These are phyloP conservation scores for Licmophora abbreviata DNA, from an alignment of 108 stramenopile species.

Conservation along the genomic window DNA sequence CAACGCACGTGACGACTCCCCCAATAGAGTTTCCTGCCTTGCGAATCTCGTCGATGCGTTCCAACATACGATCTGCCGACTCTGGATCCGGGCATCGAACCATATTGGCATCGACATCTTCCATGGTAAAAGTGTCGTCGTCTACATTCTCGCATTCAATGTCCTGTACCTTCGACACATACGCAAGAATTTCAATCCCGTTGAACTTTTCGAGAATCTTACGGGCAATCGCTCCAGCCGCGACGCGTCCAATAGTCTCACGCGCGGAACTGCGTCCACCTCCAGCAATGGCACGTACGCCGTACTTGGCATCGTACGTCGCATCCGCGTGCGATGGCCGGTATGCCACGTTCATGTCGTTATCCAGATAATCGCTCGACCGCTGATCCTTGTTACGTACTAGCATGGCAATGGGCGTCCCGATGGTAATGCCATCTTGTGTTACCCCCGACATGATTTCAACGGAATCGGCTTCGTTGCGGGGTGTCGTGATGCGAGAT, in stretches of 20 bases:
- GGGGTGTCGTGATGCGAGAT: constrained; percentile 93
- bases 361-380: constrained; percentile 88
- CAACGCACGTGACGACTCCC: constrained; percentile 94
- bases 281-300: constrained; percentile 95
- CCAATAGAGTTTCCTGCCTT: constrained; percentile 94
- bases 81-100: constrained; percentile 88
- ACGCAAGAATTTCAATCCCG: constrained; percentile 87
- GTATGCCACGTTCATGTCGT: constrained; percentile 94
- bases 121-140: constrained; percentile 87
- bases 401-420: constrained; percentile 96
- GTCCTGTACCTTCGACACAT: constrained; percentile 88
- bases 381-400: constrained; percentile 94
- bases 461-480: constrained; percentile 92
- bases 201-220: constrained; percentile 88
- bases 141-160: constrained; percentile 74
- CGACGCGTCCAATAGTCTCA: constrained; percentile 99
- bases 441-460: constrained; percentile 92
- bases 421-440: constrained; percentile 81
- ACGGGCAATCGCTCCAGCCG: constrained; percentile 95
- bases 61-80: constrained; percentile 85
- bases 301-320: constrained; percentile 98
- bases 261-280: constrained; percentile 94
- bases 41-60: constrained; percentile 90
- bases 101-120: constrained; percentile 93
- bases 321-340: constrained; percentile 97